Evolutionary conservation across 164 flowering plant species (phyloP), one percentile per base, ranked within the genome.

Genomic region (Brasenia schreberi): DNA sequence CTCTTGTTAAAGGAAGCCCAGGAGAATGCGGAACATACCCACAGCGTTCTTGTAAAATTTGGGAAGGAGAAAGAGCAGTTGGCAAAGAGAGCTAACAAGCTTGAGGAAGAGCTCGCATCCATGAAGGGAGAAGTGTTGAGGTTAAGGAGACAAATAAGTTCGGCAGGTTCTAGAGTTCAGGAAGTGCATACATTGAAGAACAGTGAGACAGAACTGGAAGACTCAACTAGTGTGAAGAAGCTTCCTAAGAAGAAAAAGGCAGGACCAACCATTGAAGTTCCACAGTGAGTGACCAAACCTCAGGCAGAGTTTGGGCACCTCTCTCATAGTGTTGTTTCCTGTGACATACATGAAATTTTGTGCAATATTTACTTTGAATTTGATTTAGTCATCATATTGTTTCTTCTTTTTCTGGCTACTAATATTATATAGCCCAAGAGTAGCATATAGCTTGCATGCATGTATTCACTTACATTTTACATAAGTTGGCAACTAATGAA

Each of bases 21-120:
- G 44, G 94, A 84, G 67, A 87, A 93, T 74, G 73, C 90, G 72
- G 97, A 93, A 81, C 96, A 90, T 71, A 94, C 88, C 0, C 94
- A 89, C 70, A 77, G 75, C 67, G 69, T 89, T 11, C 76, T 87
- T 11, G 71, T 81, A 86, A 87, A 78, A 63, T 88, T 93, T 63
- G 91, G 96, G 5, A 73, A 81, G 65, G 98, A 93, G 71, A 83
- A 84, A 69, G 91, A 90, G 72, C 81, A 49, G 69, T 73, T 86
- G 64, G 88, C 80, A 27, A 87, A 79, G 76, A 84, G 72, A 77
- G 84, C 72, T 59, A 86, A 80, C 72, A 90, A 80, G 71, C 83
- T 90, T 0, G 96, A 90, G 65, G 88, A 82, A 60, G 96, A 86
- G 64, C 59, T 90, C 71, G 88, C 82, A 10, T 67, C 84, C 27